A percentile compares a stretch with the other conserved stretches of the same genome.
Evolutionary conservation across 2,329 filamentous ascomycete genomes (phyloP).

Genomic region (Claviceps spartinae): DNA sequence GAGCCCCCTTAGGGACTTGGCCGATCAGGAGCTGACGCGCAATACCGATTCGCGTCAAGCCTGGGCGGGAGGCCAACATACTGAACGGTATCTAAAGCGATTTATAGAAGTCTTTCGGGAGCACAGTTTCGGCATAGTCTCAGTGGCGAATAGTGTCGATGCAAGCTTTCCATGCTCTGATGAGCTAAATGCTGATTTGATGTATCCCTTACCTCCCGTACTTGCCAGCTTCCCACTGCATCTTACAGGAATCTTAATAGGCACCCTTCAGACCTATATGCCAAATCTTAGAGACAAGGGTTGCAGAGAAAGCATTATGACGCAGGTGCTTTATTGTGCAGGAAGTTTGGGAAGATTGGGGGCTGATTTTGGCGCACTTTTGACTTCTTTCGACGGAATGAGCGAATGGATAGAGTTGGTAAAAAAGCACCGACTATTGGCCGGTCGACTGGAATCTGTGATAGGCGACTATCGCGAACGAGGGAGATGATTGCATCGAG

Average conservation of each 20-base stretch:
- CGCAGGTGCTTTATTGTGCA: constrained; percentile 86
- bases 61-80: constrained; percentile 72
- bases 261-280: constrained; percentile 62
- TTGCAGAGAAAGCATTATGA: constrained; percentile 74
- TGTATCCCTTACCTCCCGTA: constrained; percentile 57
- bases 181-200: constrained; percentile 16
- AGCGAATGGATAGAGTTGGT: constrained; percentile 81
- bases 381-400: constrained; percentile 42
- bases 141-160: constrained; percentile 78
- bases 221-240: constrained; percentile 75
- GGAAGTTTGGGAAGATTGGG: constrained; percentile 81
- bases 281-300: constrained; percentile 69
- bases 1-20: constrained; percentile 73
- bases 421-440: constrained; percentile 73
- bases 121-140: constrained; percentile 91
- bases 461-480: constrained; percentile 38
- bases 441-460: constrained; percentile 61
- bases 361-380: constrained; percentile 81
- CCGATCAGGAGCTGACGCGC: constrained; percentile 62
- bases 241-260: constrained; percentile 66
- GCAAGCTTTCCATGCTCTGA: constrained; percentile 22
- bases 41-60: constrained; percentile 27
- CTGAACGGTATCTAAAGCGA: constrained; percentile 82
- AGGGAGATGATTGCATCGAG: constrained; percentile 2
- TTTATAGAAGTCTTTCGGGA: constrained; percentile 97